Conservation (phyloP, 805 yeast genomes). For the Dipodascus geniculatus region DNA sequence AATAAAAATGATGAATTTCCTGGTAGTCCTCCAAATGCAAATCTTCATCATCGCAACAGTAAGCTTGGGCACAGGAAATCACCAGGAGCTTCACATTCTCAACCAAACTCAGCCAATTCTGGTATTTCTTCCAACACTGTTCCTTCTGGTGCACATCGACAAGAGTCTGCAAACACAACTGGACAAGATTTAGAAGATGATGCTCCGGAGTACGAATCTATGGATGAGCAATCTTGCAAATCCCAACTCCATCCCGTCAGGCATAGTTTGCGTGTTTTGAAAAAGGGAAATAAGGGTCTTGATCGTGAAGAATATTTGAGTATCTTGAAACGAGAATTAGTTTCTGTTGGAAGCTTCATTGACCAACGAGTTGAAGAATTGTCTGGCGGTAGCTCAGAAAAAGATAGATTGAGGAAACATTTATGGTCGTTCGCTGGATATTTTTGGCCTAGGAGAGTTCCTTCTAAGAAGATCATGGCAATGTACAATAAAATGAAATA, state of each 20-base stretch:
- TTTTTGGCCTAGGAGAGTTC: conserved; percentile 79
- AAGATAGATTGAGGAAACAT: conserved; percentile 42
- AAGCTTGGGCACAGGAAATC: conserved; percentile 13
- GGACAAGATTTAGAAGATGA: conserved; percentile 11
- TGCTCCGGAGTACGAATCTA: conserved; percentile 53
- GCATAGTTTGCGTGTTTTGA: conserved; percentile 51
- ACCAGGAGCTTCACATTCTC: conserved; percentile 9
- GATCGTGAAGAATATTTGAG: conserved; percentile 69
- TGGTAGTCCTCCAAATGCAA: conserved; percentile 2
- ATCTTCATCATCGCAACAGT: conserved; percentile 9
- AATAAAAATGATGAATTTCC: conserved; percentile 13
- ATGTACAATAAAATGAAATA: conserved; percentile 43
- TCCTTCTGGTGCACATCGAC: not conserved
- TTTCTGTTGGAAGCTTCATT: conserved; percentile 66
- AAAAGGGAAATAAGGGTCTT: conserved; percentile 60
- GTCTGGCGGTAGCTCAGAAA: conserved; percentile 18
- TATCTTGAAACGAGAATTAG: conserved; percentile 54
- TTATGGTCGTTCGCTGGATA: conserved; percentile 75
- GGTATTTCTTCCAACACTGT: not conserved
- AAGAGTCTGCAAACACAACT: conserved; percentile 3
- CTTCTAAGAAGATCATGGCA: conserved; percentile 52
- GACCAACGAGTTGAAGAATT: conserved; percentile 26
- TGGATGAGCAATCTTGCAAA: conserved; percentile 67
- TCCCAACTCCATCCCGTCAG: conserved; percentile 52
- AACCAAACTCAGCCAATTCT: conserved; percentile 2